Evolutionary conservation across 1,284 basidiomycete species (phyloP).

Genomic region (Ustilago hordei): DNA sequence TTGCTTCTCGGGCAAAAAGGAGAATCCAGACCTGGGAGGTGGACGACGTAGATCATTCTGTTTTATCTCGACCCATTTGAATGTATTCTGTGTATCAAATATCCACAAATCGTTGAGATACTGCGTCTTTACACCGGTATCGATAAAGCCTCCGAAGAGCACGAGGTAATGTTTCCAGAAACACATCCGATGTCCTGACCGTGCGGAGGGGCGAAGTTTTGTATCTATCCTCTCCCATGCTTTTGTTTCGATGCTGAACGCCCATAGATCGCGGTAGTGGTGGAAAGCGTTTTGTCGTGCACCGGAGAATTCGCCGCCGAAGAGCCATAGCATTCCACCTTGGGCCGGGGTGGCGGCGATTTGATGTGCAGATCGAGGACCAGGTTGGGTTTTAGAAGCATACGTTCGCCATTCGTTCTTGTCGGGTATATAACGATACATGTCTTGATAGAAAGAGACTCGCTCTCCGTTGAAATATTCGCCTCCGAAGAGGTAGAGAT

Average conservation of each 20-base stretch:
- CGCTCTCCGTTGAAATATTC: slow-evolving; percentile 69
- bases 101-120: slow-evolving; percentile 90
- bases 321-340: slow-evolving; percentile 69
- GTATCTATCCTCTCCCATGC: slow-evolving; percentile 91
- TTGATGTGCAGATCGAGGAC: slow-evolving; percentile 67
- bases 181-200: slow-evolving; percentile 87
- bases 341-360: slow-evolving; percentile 61
- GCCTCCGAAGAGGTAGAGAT: slow-evolving; percentile 68
- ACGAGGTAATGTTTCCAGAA: slow-evolving; percentile 87
- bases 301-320: slow-evolving; percentile 74
- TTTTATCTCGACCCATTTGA: slow-evolving; percentile 86
- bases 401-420: slow-evolving; percentile 66
- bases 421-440: slow-evolving; percentile 66
- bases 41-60: slow-evolving; percentile 65
- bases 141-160: slow-evolving; percentile 88
- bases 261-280: slow-evolving; percentile 80
- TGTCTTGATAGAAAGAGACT: slow-evolving; percentile 66
- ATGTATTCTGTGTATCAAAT: slow-evolving; percentile 83
- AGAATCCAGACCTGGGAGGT: slow-evolving; percentile 76
- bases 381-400: slow-evolving; percentile 64
- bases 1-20: slow-evolving; percentile 82
- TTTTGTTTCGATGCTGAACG: slow-evolving; percentile 70
- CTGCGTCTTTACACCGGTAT: slow-evolving; percentile 80
- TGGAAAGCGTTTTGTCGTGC: slow-evolving; percentile 88
- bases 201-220: slow-evolving; percentile 81